These are phyloP conservation scores for Nosema muscidifuracis DNA, from an alignment of 371 early-diverging fungal species.

Conservation along the genomic window DNA sequence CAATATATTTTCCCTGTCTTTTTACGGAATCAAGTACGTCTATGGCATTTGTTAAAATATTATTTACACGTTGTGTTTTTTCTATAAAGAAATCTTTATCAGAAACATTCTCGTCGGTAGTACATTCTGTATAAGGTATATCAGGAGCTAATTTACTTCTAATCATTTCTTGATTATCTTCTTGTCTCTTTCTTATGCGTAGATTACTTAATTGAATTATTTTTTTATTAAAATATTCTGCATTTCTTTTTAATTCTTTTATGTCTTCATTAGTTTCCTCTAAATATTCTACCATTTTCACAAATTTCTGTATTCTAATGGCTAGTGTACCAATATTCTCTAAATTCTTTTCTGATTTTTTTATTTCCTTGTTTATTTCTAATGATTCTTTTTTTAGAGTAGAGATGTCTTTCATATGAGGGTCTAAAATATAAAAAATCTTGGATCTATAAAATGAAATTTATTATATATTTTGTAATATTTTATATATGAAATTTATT, in stretches of 20 bases:
- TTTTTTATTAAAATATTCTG: slow-evolving; percentile 13
- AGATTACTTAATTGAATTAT: slow-evolving; percentile 14
- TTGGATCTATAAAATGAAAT: no score
- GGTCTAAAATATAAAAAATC: background rate
- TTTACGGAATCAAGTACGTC: slow-evolving; percentile 42
- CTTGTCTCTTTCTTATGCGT: slow-evolving; percentile 15
- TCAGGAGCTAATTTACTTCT: slow-evolving; percentile 8
- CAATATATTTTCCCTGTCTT: slow-evolving; percentile 45
- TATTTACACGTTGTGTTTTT: slow-evolving; percentile 44
- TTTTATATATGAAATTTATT: no score
- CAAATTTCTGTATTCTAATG: slow-evolving; percentile 44
- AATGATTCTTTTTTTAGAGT: slow-evolving; percentile 20
- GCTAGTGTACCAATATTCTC: slow-evolving; percentile 38
- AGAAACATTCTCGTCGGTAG: background rate
- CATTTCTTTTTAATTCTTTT: slow-evolving; percentile 17
- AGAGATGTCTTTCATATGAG: background rate
- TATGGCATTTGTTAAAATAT: slow-evolving; percentile 36
- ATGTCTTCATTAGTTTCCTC: background rate
- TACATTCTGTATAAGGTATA: slow-evolving; percentile 9
- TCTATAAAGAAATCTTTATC: slow-evolving; percentile 38
- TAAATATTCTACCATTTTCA: slow-evolving; percentile 10
- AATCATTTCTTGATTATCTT: slow-evolving; percentile 30
- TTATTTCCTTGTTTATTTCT: slow-evolving; percentile 43
- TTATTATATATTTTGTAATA: no score
- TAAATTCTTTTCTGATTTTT: slow-evolving; percentile 11